Evolutionary conservation across 192 early-diverging fungal genomes (phyloP), one percentile per base, ranked within the genome.

Genomic region (Oehlia diaphana): DNA sequence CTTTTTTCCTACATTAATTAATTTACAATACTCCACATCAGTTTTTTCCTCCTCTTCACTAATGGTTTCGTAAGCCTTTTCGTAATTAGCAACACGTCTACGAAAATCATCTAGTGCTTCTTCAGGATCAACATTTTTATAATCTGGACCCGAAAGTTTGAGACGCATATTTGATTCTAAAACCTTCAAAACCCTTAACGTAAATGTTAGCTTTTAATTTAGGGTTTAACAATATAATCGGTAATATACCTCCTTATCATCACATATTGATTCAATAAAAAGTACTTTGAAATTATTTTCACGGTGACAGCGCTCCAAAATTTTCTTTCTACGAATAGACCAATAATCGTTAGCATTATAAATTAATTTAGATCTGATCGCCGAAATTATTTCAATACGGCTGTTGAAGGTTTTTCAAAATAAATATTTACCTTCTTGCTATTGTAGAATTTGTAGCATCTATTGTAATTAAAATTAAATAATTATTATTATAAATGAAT

Each of bases 361-460:
- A 47, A 0, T 47, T 47, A 47, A 47, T 77, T 64, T 42, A 31
- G 31, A 31, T 31, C 31, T 31, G 31, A 31, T 31, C 31, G 31
- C 31, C 1, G 31, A 31, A 31, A 31, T 31, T 31, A 31, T 31
- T 31, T 31, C 31, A 31, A 31, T 31, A 31, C 31, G 31, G 31
- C 31, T 31, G 31, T 31, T 31, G 82, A 82, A 35, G 82, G 58
- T 44, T 81, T 74, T 69, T 84, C 50, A 84, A 80, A 70, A 85
- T 72, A 49, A 85, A 64, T 35, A 79, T 70, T 26, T 87, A 86
- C 81, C 97, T 90, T 80, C 98, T 89, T 74, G 90, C 89, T 19
- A 92, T 82, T 0, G 95, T 98, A 62, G 97, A 97, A 83, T 99
- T 99, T 19, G 98, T 99, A 2, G 98, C 98, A 83, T 99, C 98